Evolutionary conservation across 129 eudicot species (phyloP), one percentile per base, ranked within the genome.

Genomic region (Gnaphalium uliginosum): DNA sequence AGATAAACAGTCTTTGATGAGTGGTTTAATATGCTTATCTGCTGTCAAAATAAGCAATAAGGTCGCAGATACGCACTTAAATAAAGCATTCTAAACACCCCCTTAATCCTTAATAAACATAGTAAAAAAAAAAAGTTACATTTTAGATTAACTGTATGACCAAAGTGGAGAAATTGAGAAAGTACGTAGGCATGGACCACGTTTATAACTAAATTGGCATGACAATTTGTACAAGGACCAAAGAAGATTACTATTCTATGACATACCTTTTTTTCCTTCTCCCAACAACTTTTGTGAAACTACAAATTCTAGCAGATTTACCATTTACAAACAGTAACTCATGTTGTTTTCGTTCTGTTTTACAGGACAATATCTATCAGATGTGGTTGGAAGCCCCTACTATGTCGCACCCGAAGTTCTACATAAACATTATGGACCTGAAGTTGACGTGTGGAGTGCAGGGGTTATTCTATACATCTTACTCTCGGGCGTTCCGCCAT

Each of bases 331-430:
- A 53, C 39, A 33, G 13, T n/a, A 48, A 9, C 33, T 35, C 35
- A 15, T 4, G 61, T 33, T 53, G n/a, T 39, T 56, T 51, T 61
- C 27, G 51, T 56, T 71, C 24, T 66, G 0, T 17, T 58, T 69
- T 64, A 58, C 84, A 82, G 86, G 89, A 69, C 86, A 85, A 54
- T 80, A 80, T 77, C 81, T 87, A 68, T 21, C 83, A 19, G 91
- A 87, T 80, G 88, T 87, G 41, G 91, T 87, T 8, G 88, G 88
- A 81, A 87, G 91, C 63, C 91, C 91, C 7, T 87, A 87, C 65
- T 87, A 87, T 54, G 88, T 87, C 64, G 91, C 91, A 65, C 91
- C 91, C 2, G 91, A 87, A 75, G 91, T 87, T 58, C 57, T 87
- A 32, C 76, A 76, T 64, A 85, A 85, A 25, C 80, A 57, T 64